Evolutionary conservation across 805 yeast genomes (phyloP), one percentile per base, ranked within the genome.

Genomic region (Kluyveromyces wickerhamii): DNA sequence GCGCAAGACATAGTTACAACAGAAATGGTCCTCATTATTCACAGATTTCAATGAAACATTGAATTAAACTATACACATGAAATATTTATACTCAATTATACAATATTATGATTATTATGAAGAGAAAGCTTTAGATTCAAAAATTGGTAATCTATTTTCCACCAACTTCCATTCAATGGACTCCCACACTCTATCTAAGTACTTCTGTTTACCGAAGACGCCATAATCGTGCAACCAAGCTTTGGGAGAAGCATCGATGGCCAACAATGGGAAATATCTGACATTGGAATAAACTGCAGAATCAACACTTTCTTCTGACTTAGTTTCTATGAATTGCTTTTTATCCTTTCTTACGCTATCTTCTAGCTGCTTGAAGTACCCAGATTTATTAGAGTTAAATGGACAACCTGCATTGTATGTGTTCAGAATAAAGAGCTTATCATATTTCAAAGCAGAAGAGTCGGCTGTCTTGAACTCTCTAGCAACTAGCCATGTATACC

Each of bases 391-490:
- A 69, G 67, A 56, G 31, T 79, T 72, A 46, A 77, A 79, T 20
- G 95, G 94, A 5, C 84, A 69, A 4, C 97, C 97, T 5, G 88
- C 77, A 52, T 85, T 86, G 60, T 86, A 86, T n/a, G 95, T 80
- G 59, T 86, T 82, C 37, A 84, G 60, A 7, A 92, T 65, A 34
- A 74, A 77, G 48, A 92, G 66, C 21, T 68, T 62, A 37, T 72
- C 72, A 38, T 49, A 66, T 30, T 47, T 52, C 25, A 54, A 45
- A 14, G 42, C 41, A 8, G 31, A 34, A 7, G 43, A 38, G n/a
- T 44, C 43, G 13, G 32, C 32, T 2, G 29, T 27, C 13, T 34
- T 25, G 21, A 41, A 42, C 36, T 55, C 52, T 40, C 66, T 60
- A 7, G 89, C 94, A 15, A 87, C 79, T 13, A 92, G 64, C 92